Conservation (phyloP, 139 green algal species). For the Astrephomene gubernaculifera region DNA sequence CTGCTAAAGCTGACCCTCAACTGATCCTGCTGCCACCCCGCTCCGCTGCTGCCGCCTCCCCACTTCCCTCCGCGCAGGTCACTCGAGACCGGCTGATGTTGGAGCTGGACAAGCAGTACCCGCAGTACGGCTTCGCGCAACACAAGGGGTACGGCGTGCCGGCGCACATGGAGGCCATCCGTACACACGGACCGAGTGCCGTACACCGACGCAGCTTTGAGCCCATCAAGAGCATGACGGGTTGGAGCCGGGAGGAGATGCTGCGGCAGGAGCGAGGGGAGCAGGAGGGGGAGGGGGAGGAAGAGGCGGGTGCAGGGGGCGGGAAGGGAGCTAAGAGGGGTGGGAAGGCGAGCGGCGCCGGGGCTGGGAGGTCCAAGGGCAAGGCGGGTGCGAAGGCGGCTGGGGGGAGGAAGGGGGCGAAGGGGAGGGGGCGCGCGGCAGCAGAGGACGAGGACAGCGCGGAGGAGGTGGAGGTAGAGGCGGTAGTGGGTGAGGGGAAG, state of each 20-base stretch:
- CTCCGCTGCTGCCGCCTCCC: background rate
- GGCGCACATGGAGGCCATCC: conserved; percentile 81
- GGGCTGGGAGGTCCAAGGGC: no score
- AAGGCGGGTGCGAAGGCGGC: no score
- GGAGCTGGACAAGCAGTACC: conserved; percentile 75
- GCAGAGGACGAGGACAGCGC: no score
- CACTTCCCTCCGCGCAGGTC: conserved; percentile 58
- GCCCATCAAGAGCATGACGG: conserved; percentile 69
- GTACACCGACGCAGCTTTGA: conserved; percentile 89
- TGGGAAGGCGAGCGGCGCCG: no score
- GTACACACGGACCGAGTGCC: conserved; percentile 75
- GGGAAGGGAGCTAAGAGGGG: no score
- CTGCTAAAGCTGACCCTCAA: no score
- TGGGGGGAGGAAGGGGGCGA: no score
- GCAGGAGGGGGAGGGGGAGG: background rate
- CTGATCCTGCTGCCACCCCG: no score
- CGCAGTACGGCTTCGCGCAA: conserved; percentile 80
- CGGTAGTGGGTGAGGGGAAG: no score
- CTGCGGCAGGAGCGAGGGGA: background rate
- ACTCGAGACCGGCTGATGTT: conserved; percentile 92
- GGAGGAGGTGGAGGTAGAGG: no score
- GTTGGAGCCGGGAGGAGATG: conserved; percentile 34
- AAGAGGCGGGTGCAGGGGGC: no score
- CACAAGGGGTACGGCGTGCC: conserved; percentile 84
- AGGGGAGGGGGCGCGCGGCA: no score